Evolutionary conservation across 345 rosid genomes (phyloP).

Genomic region (Aethionema arabicum): DNA sequence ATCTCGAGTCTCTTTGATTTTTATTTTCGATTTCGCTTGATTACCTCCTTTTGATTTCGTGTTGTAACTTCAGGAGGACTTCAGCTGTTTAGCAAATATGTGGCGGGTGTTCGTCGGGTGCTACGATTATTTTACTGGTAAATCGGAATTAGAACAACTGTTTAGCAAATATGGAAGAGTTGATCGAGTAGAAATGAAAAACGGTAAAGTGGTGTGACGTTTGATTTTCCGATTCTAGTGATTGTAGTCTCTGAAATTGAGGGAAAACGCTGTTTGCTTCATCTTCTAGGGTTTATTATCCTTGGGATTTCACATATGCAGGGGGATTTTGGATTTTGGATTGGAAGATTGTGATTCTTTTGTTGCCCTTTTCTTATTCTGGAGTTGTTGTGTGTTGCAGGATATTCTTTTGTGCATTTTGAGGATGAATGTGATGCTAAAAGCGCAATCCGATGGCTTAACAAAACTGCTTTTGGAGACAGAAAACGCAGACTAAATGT

Average conservation of each 20-base stretch:
- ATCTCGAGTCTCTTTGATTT: not conserved
- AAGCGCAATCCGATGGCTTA: slow-evolving; percentile 69
- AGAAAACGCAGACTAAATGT: slow-evolving; percentile 61
- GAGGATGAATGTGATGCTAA: slow-evolving; percentile 86
- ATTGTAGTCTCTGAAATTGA: no score
- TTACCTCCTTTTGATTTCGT: not conserved
- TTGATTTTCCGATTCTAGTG: no score
- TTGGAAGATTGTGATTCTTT: slow-evolving; percentile 1
- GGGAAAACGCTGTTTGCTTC: no score
- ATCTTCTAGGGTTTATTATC: no score
- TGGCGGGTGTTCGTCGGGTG: slow-evolving; percentile 79
- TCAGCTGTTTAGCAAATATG: slow-evolving; percentile 34
- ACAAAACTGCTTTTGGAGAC: slow-evolving; percentile 65
- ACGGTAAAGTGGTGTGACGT: slow-evolving; percentile 55
- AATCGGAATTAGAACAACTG: slow-evolving; percentile 66
- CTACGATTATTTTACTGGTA: slow-evolving; percentile 74
- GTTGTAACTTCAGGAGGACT: not conserved
- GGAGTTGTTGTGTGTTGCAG: slow-evolving; percentile 42
- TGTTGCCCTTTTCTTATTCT: slow-evolving; percentile 42
- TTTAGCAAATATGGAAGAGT: slow-evolving; percentile 72
- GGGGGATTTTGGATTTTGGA: no score
- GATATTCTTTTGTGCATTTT: slow-evolving; percentile 85
- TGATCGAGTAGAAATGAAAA: slow-evolving; percentile 86
- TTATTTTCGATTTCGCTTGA: not conserved
- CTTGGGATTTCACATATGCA: slow-evolving; percentile 61